Conservation (phyloP, 257 asterid genomes). For the Solanum bulbocastanum region DNA sequence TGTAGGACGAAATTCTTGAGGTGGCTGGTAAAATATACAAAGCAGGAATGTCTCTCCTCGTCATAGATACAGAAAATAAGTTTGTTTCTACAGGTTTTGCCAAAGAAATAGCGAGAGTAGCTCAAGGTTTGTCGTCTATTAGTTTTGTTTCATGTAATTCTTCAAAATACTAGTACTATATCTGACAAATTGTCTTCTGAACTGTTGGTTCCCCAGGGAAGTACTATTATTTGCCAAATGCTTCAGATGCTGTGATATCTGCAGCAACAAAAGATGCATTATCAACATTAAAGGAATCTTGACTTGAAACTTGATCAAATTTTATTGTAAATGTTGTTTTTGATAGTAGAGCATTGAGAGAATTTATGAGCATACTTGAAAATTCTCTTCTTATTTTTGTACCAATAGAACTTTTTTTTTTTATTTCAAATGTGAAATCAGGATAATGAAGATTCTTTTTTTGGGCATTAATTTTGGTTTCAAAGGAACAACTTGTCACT, state of each 20-base stretch:
- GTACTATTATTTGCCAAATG: conserved; percentile 93
- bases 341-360: neutral
- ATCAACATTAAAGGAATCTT: conserved; percentile 65
- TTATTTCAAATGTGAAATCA: neutral
- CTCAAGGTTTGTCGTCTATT: conserved; percentile 53
- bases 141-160: neutral
- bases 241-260: conserved; percentile 94
- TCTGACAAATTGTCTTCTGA: neutral
- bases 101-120: conserved; percentile 92
- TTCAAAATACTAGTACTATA: neutral
- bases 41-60: conserved; percentile 60
- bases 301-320: neutral
- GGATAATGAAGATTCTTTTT: neutral
- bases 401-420: neutral
- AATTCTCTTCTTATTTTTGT: neutral
- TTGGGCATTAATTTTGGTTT: neutral
- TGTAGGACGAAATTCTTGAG: conserved; percentile 89
- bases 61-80: conserved; percentile 54
- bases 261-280: conserved; percentile 89
- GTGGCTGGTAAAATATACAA: conserved; percentile 87
- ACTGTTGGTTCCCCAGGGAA: conserved; percentile 45
- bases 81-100: conserved; percentile 97
- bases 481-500: neutral
- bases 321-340: neutral
- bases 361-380: neutral